Conservation (phyloP, 2,329 filamentous ascomycete species). For the Claviceps sorghi region DNA sequence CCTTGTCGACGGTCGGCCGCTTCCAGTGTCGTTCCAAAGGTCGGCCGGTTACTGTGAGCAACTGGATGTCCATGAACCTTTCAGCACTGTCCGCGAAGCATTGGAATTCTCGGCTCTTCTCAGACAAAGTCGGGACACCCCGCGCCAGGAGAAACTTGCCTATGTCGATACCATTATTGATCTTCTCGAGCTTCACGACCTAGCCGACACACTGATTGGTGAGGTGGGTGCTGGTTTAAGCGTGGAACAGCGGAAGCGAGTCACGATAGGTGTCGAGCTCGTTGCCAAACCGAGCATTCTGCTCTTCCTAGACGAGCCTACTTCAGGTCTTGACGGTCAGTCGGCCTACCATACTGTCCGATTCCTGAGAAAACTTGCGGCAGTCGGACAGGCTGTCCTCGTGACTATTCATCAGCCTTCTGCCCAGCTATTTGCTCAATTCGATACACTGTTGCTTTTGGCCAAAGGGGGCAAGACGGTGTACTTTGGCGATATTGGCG, state of each 20-base stretch:
- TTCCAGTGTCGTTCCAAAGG: conserved; percentile 61
- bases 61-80: conserved; percentile 62
- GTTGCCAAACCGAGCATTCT: conserved; percentile 45
- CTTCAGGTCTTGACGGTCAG: conserved; percentile 52
- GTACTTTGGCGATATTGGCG: conserved; percentile 53
- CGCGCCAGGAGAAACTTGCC: conserved; percentile 52
- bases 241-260: conserved; percentile 37
- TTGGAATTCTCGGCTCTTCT: conserved; percentile 61
- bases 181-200: conserved; percentile 33
- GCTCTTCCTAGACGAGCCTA: conserved; percentile 49
- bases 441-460: conserved; percentile 50
- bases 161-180: conserved; percentile 73
- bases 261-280: conserved; percentile 47
- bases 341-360: conserved; percentile 52
- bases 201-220: conserved; percentile 34
- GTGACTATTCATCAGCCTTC: conserved; percentile 60
- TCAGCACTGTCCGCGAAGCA: conserved; percentile 61
- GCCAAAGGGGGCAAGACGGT: conserved; percentile 50
- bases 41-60: conserved; percentile 72
- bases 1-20: conserved; percentile 57
- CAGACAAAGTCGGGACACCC: conserved; percentile 50
- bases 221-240: conserved; percentile 36
- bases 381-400: conserved; percentile 51
- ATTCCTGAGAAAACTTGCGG: conserved; percentile 51
- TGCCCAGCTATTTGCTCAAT: conserved; percentile 49